A percentile compares a stretch with the other conserved stretches of the same genome.
Evolutionary conservation across 495 filamentous ascomycete genomes (phyloP).

Genomic region (Amphirosellinia nigrospora): DNA sequence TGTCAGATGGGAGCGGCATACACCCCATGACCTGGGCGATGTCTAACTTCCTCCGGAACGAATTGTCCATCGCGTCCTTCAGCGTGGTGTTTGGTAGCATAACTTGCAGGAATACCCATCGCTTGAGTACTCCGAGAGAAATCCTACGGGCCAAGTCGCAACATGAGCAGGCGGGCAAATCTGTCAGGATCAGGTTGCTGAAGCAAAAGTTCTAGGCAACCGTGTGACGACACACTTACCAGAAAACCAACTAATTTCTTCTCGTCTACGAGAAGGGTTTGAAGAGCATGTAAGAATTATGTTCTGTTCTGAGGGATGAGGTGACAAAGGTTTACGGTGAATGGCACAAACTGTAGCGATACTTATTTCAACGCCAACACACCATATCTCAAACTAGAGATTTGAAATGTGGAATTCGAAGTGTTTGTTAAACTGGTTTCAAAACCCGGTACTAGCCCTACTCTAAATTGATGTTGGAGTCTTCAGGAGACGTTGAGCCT

Average conservation of each 20-base stretch:
- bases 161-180: not conserved
- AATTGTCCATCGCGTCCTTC: too few species aligned
- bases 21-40: too few species aligned
- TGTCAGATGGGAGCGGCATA: too few species aligned
- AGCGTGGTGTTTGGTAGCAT: not conserved
- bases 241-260: not conserved
- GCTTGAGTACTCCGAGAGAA: not conserved
- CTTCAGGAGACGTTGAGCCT: constrained; percentile 1
- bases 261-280: not conserved
- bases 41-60: too few species aligned
- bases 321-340: not conserved
- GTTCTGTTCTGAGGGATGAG: too few species aligned
- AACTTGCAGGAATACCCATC: too few species aligned
- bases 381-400: not conserved
- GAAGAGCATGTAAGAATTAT: not conserved
- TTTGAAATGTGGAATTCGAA: not conserved
- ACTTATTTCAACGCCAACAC: not conserved
- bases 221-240: not conserved
- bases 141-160: not conserved
- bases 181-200: not conserved
- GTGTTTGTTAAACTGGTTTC: constrained; percentile 3
- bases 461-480: constrained; percentile 12
- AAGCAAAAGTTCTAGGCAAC: not conserved
- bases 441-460: constrained; percentile 1
- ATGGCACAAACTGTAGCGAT: not conserved